Conservation (phyloP, 768 basidiomycete species). For the Lactarius hatsudake region DNA sequence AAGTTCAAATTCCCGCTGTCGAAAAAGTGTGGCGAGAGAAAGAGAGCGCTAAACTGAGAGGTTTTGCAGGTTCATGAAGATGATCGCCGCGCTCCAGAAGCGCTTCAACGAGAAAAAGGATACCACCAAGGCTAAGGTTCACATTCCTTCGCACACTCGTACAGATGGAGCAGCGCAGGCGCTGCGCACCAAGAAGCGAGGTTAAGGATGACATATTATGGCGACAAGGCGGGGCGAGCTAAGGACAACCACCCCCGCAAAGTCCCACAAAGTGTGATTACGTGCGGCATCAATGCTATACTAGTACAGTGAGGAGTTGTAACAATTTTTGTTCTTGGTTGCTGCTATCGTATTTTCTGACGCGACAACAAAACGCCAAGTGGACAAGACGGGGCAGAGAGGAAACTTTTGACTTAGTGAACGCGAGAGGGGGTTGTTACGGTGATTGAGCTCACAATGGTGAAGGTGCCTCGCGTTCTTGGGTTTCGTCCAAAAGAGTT, state of each 20-base stretch:
- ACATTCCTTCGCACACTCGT: not conserved
- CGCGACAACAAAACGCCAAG: no score
- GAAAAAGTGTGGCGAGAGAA: not conserved
- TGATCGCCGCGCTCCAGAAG: slow-evolving; percentile 63
- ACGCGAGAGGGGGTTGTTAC: no score
- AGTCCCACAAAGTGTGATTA: no score
- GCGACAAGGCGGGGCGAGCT: not conserved
- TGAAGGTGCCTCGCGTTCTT: no score
- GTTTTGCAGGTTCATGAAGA: slow-evolving; percentile 64
- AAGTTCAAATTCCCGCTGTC: not conserved
- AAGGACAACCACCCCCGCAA: not conserved
- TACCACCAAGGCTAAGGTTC: slow-evolving; percentile 28
- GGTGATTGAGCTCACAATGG: no score
- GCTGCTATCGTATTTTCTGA: no score
- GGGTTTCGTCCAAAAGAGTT: no score
- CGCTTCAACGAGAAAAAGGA: slow-evolving; percentile 42
- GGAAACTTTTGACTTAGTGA: no score
- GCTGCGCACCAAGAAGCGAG: not conserved
- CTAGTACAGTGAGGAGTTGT: no score
- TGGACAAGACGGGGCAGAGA: no score
- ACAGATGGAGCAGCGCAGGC: not conserved
- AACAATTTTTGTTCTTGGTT: no score
- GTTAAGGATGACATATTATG: not conserved
- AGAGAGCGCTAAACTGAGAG: not conserved
- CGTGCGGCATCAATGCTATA: no score